Percentiles rank a stretch among this genome's conserved stretches.
Evolutionary conservation across 495 filamentous ascomycete species (phyloP).

Genomic region (Penicillium salamii): DNA sequence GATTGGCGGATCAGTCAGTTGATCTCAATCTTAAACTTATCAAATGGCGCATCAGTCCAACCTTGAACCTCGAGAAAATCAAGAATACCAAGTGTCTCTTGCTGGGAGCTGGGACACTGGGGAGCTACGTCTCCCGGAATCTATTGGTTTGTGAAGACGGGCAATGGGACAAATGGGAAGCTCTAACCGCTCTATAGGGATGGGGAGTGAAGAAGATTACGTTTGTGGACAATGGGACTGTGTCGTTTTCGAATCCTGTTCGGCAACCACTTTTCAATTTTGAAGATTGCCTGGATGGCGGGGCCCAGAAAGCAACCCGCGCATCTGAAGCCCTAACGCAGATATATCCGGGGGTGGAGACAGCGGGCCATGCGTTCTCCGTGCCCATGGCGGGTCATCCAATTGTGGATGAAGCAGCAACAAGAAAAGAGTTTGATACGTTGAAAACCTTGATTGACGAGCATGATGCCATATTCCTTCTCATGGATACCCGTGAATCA

Average conservation of each 20-base stretch:
- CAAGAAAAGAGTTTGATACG: slow-evolving; percentile 69
- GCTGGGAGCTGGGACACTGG: slow-evolving; percentile 92
- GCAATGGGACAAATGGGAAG: not conserved
- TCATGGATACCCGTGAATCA: slow-evolving; percentile 95
- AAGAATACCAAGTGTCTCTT: slow-evolving; percentile 89
- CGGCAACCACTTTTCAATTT: slow-evolving; percentile 91
- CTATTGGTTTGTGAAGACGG: slow-evolving; percentile 55
- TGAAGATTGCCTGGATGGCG: slow-evolving; percentile 81
- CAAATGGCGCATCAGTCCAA: slow-evolving; percentile 94
- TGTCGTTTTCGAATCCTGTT: slow-evolving; percentile 97
- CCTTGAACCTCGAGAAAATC: slow-evolving; percentile 80
- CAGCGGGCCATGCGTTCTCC: slow-evolving; percentile 69
- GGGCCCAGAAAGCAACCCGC: slow-evolving; percentile 75
- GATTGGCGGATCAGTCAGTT: slow-evolving; percentile 90
- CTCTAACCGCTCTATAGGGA: slow-evolving; percentile 43
- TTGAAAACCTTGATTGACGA: slow-evolving; percentile 73
- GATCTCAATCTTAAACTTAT: slow-evolving; percentile 97
- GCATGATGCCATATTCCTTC: slow-evolving; percentile 89
- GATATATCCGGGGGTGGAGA: slow-evolving; percentile 89
- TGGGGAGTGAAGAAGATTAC: slow-evolving; percentile 98
- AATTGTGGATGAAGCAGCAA: slow-evolving; percentile 63
- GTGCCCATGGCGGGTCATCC: slow-evolving; percentile 97
- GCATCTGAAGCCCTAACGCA: slow-evolving; percentile 78
- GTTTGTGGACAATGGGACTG: slow-evolving; percentile 89
- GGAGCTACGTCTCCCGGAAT: slow-evolving; percentile 87